Evolutionary conservation across 169 alveolate species (phyloP), one percentile per base, ranked within the genome.

Genomic region (Plasmodium chabaudi): DNA sequence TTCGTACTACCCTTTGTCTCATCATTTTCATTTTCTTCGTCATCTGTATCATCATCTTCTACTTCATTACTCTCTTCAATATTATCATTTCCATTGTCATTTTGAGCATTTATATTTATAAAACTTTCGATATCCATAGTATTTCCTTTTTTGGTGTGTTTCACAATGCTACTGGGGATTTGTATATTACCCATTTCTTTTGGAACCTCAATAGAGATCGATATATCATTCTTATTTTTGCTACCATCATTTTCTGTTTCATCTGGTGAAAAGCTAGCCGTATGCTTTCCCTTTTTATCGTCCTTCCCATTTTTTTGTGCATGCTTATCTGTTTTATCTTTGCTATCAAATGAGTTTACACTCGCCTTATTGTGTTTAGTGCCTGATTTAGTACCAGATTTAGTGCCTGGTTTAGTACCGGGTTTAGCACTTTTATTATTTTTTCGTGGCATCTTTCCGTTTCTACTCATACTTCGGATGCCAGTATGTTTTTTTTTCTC

Each of bases 181-280:
- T 75, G 47, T 15, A 46, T 5, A 3, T 60, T 51, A 6, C 34
- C 15, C n/a, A 42, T 19, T 47, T 51, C 75, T 6, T 23, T 25
- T 21, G 74, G 87, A 46, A 72, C 21, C 39, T 56, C 87, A 39
- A 55, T 21, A 17, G 87, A 55, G 51, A 72, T 56, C 1, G 87
- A 72, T 47, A 56, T 25, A 1, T 72, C 71, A 23, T 69, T 23
- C 7, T 53, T 25, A 46, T 47, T 57, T 5, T 27, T 61, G 13
- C 23, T 72, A 15, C 9, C 6, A 49, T 49, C 67, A 9, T 72
- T 60, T 72, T 17, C 72, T 57, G 9, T 15, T 23, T 46, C 71
- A 1, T 44, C 60, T n/a, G 59, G 25, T 42, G 21, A 56, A 56
- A n/a, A 2, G 27, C 13, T 1, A 56, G 34, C 10, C 34, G 1